phyloP scores from a whole-genome alignment of 345 rosid genomes.

The Punica granatum region DNA sequence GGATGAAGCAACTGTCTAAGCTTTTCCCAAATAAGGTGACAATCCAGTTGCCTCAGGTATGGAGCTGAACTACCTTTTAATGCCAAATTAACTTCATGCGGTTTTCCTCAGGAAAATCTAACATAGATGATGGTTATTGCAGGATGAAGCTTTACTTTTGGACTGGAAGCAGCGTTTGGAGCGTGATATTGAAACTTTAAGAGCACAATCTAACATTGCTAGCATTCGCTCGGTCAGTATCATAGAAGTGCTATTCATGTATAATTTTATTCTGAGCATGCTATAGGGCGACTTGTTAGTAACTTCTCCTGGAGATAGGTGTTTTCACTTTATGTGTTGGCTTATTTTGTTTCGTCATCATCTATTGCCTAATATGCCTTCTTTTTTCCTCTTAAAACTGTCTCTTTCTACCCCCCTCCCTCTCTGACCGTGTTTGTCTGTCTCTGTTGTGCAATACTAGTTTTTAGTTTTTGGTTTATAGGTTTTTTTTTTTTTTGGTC shows the following conservation, averaged over 20 bases:
- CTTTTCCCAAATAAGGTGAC: slow-evolving; percentile 93
- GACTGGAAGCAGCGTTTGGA: slow-evolving; percentile 97
- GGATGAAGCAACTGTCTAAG: slow-evolving; percentile 80
- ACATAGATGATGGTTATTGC: slow-evolving; percentile 22
- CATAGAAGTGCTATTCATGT: background rate
- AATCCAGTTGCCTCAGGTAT: slow-evolving; percentile 97
- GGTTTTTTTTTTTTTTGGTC: background rate
- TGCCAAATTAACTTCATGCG: background rate
- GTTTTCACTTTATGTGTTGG: background rate
- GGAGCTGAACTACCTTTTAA: slow-evolving; percentile 1
- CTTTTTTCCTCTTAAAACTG: too few species aligned
- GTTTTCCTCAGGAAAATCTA: background rate
- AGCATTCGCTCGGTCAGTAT: slow-evolving; percentile 68
- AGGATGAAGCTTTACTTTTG: slow-evolving; percentile 86
- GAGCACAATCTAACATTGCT: slow-evolving; percentile 65
- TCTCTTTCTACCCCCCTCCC: too few species aligned
- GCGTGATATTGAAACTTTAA: slow-evolving; percentile 81
- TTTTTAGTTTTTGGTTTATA: background rate
- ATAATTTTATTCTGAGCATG: background rate
- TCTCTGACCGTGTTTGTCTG: too few species aligned
- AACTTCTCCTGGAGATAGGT: background rate
- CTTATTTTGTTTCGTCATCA: background rate
- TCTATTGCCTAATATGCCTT: too few species aligned
- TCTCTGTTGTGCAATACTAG: background rate
- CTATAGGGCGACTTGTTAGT: background rate